Evolutionary conservation across 164 flowering plant species (phyloP).

Genomic region (Tetrastigma voinierianum): DNA sequence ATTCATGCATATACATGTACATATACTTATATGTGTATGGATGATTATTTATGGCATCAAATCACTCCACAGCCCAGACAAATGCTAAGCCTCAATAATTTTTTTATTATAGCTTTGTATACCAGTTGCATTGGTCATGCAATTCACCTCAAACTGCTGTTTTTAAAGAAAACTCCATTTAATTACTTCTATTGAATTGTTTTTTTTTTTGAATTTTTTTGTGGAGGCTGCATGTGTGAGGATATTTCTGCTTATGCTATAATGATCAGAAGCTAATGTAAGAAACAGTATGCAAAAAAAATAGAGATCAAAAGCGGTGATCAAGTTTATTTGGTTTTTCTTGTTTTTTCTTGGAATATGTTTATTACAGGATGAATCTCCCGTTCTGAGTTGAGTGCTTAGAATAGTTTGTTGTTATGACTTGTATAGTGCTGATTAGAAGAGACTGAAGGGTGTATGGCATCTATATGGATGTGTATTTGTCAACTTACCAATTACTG

Average conservation of each 20-base stretch:
- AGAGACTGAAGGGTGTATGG: too few species aligned
- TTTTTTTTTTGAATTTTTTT: not conserved
- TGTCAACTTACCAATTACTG: too few species aligned
- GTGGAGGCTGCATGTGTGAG: slow-evolving; percentile 84
- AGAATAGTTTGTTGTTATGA: not conserved
- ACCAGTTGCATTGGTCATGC: too few species aligned
- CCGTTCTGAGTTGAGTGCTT: not conserved
- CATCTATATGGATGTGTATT: too few species aligned
- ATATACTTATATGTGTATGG: too few species aligned
- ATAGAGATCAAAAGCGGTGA: slow-evolving; percentile 82
- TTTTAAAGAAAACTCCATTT: too few species aligned
- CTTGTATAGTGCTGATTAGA: too few species aligned
- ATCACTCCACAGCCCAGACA: too few species aligned
- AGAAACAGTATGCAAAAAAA: slow-evolving; percentile 33
- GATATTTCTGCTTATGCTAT: slow-evolving; percentile 77
- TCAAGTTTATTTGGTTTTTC: slow-evolving; percentile 46
- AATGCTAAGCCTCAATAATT: too few species aligned
- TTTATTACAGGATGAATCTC: not conserved
- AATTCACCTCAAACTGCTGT: not conserved
- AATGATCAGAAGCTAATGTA: slow-evolving; percentile 57
- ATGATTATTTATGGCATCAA: too few species aligned
- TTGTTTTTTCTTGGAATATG: not conserved
- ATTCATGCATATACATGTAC: too few species aligned
- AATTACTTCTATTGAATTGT: not conserved
- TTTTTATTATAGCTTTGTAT: too few species aligned